phyloP scores from a whole-genome alignment of 176 grass and related monocot species.

The Alopecurus myosuroides region DNA sequence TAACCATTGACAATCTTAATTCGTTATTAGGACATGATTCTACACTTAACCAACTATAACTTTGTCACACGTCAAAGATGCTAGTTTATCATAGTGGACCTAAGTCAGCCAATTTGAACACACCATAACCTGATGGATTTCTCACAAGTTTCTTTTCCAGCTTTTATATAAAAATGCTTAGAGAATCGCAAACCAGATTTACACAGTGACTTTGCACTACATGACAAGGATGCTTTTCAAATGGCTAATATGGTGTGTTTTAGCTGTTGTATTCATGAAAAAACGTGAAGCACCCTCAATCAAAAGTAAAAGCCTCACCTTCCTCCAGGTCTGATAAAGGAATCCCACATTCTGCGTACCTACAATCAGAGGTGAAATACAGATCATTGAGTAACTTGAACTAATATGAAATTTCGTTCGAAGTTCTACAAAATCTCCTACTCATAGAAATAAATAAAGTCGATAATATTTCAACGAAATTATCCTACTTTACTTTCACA shows the following conservation, averaged over 20 bases:
- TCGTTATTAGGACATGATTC: background rate
- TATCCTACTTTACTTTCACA: background rate
- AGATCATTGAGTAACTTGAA: conserved; percentile 3
- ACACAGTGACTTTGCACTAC: background rate
- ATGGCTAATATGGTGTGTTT: background rate
- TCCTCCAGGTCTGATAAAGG: conserved; percentile 82
- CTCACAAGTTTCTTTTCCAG: background rate
- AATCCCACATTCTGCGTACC: conserved; percentile 97
- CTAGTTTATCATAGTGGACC: background rate
- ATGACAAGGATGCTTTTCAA: background rate
- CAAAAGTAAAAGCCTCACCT: conserved; percentile 41
- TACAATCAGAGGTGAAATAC: conserved; percentile 39
- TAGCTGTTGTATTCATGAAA: background rate
- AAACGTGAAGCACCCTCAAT: background rate
- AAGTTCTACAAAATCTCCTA: background rate
- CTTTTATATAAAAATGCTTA: conserved; percentile 5
- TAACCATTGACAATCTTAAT: background rate
- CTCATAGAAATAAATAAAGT: background rate
- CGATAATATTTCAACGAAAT: background rate
- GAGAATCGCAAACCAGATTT: background rate
- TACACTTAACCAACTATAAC: background rate
- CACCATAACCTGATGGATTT: background rate
- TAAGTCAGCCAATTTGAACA: background rate
- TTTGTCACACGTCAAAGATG: background rate
- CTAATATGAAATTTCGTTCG: background rate